phyloP scores from a whole-genome alignment of 1,139 yeast genomes.

The Taphrina populina region DNA sequence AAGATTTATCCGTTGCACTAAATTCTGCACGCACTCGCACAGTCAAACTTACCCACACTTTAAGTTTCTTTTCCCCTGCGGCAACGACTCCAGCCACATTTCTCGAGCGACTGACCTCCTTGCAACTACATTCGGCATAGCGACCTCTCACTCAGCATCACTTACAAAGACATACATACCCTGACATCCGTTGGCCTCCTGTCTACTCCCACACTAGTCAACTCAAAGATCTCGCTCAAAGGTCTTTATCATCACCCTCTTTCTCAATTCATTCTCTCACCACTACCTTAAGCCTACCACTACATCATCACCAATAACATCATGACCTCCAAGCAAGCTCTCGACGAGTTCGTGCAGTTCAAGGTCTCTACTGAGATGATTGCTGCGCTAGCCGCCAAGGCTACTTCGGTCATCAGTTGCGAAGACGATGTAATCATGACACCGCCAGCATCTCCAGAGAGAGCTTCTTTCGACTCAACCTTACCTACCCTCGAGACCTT shows the following conservation, averaged over 20 bases:
- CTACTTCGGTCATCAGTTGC: slow-evolving; percentile 70
- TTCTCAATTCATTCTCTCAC: not conserved
- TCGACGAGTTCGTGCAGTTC: slow-evolving; percentile 68
- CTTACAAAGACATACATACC: no score
- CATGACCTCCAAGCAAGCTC: slow-evolving; percentile 49
- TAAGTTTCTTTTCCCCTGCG: no score
- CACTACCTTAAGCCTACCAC: not conserved
- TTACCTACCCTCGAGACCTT: slow-evolving; percentile 57
- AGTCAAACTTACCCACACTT: no score
- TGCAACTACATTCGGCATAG: no score
- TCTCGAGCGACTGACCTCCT: no score
- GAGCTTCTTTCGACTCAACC: slow-evolving; percentile 34
- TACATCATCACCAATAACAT: not conserved
- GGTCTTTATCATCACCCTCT: no score
- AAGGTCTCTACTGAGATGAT: slow-evolving; percentile 81
- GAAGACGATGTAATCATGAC: slow-evolving; percentile 45
- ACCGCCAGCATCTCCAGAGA: slow-evolving; percentile 46
- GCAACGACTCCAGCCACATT: no score
- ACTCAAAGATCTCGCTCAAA: not conserved
- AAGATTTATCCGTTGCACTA: no score
- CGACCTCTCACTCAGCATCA: no score
- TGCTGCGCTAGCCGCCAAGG: slow-evolving; percentile 72
- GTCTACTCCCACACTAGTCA: not conserved
- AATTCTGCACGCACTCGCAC: no score
- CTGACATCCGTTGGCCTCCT: no score